Evolutionary conservation across 768 basidiomycete genomes (phyloP).

Genomic region (Suillus luteus): DNA sequence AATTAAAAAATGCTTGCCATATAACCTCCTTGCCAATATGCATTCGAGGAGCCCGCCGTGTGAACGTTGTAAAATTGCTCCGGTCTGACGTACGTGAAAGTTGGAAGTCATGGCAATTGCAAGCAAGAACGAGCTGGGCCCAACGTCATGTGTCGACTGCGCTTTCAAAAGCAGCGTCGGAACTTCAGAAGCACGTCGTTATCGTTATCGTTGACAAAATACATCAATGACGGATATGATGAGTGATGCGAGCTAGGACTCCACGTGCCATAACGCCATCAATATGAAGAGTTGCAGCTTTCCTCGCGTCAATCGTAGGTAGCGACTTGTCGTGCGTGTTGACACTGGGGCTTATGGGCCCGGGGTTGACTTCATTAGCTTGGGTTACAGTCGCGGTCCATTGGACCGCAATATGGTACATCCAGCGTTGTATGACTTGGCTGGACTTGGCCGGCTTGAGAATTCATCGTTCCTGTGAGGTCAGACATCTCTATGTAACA

Average conservation of each 20-base stretch:
- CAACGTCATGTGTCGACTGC: neutral
- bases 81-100: no score
- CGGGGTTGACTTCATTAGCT: neutral
- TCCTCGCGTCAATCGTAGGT: neutral
- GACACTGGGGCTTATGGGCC: neutral
- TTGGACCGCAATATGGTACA: neutral
- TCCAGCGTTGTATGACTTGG: neutral
- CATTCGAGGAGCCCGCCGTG: neutral
- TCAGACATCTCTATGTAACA: neutral
- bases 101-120: no score
- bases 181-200: neutral
- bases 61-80: neutral
- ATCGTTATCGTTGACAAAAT: neutral
- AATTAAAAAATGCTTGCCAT: neutral
- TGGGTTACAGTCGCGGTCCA: neutral
- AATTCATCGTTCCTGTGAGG: neutral
- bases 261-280: neutral
- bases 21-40: neutral
- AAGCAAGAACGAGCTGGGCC: no score
- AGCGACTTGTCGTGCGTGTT: neutral
- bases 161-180: neutral
- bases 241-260: neutral
- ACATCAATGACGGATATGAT: neutral
- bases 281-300: neutral
- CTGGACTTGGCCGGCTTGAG: neutral